Evolutionary conservation across 2,329 filamentous ascomycete genomes (phyloP).

Genomic region (Fusarium bactridioides): DNA sequence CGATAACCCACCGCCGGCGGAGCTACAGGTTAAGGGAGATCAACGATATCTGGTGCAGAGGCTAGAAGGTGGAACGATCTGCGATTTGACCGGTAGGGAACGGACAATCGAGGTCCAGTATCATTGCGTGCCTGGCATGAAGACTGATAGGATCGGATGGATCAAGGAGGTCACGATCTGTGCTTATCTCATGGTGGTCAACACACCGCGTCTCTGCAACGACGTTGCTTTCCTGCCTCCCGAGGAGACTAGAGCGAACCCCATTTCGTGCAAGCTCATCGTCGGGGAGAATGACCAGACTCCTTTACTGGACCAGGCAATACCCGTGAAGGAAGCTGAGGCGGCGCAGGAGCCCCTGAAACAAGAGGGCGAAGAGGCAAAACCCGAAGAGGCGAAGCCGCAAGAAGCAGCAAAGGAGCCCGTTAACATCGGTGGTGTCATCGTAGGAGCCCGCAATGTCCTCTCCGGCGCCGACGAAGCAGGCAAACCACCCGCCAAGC

Average conservation of each 20-base stretch:
- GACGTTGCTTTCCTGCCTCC: conserved; percentile 88
- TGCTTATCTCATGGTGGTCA: conserved; percentile 90
- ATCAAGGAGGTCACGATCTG: conserved; percentile 94
- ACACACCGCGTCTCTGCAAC: conserved; percentile 86
- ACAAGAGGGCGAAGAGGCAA: conserved; percentile 7
- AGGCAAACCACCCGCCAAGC: conserved; percentile 55
- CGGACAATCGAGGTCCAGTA: conserved; percentile 86
- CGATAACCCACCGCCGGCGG: conserved; percentile 56
- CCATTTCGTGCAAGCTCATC: conserved; percentile 79
- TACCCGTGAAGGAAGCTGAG: conserved; percentile 43
- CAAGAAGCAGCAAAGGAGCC: conserved; percentile 47
- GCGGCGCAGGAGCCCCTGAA: conserved; percentile 15
- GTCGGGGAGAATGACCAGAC: conserved; percentile 57
- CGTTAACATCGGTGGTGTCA: conserved; percentile 61
- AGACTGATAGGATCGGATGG: conserved; percentile 81
- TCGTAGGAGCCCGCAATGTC: conserved; percentile 60
- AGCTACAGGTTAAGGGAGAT: conserved; percentile 82
- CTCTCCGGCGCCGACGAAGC: conserved; percentile 57
- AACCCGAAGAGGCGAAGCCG: not conserved
- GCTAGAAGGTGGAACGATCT: conserved; percentile 79
- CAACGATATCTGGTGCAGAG: conserved; percentile 87
- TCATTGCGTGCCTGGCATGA: conserved; percentile 78
- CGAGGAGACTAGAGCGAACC: conserved; percentile 76
- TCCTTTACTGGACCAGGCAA: conserved; percentile 45
- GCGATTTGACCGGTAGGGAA: conserved; percentile 83